Evolutionary conservation across 2,329 filamentous ascomycete species (phyloP), one percentile per base, ranked within the genome.

Genomic region (Polychaeton citri): DNA sequence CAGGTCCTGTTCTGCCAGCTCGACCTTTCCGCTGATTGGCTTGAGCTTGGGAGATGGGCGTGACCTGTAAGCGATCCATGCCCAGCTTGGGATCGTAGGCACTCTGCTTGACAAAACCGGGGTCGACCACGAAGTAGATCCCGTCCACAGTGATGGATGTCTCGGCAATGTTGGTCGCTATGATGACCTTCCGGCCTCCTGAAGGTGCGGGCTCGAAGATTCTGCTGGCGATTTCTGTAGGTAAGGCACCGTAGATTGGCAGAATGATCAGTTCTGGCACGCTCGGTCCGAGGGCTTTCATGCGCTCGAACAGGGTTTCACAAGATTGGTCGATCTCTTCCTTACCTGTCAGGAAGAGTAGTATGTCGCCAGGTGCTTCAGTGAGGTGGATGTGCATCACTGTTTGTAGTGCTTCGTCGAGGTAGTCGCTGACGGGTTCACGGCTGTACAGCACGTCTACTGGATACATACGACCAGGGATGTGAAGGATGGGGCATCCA

Each of bases 351-450:
- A 98, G 70, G 65, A 98, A 98, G 2, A 98, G 68, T n/a, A 98
- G 63, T 35, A 98, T 95, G 52, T 98, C 92, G 45, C 90, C 90
- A 13, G 79, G 72, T 5, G 87, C 85, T 52, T 98, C 90, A 2
- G 81, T 90, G 13, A 98, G 64, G 55, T 98, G 90, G 37, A 98
- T 96, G 54, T 96, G 85, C 88, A 98, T 95, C 33, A 95, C 86
- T 0, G 90, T 96, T 10, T 87, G 81, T n/a, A 98, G 66, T 0
- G 90, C 86, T 2, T 87, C 79, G 56, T 96, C 90, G 10, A 98
- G 67, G 49, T 98, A 98, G 54, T 98, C 92, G 0, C 83, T 86
- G 55, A 96, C 90, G 0, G 92, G 90, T 53, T 98, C 90, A 38
- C 82, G 74, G 2, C 84, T 93, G 60, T 96, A 98, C 59, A 98